A percentile compares a stretch with the other conserved stretches of the same genome.
Conservation (phyloP, 306 rosid genomes). For the Carpinus viminea region DNA sequence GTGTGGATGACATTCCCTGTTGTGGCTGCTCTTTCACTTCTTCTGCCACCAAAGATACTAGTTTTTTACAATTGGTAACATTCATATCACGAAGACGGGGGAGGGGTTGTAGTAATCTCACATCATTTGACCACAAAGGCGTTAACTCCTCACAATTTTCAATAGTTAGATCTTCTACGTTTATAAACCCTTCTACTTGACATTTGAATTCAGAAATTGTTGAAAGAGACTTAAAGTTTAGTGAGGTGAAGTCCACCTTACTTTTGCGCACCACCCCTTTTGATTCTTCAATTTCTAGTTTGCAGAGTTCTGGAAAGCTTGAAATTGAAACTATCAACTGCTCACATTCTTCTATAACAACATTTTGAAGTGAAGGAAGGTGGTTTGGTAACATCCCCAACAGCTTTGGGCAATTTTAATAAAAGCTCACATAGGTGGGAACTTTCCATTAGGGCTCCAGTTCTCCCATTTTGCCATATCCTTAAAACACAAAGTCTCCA, state of each 20-base stretch:
- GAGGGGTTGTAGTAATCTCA: neutral
- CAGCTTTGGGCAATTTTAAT: slow-evolving; percentile 3
- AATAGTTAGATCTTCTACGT: neutral
- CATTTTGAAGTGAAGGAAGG: neutral
- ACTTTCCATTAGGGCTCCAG: neutral
- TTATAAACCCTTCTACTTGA: neutral
- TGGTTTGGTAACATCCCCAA: neutral
- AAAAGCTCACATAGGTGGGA: neutral
- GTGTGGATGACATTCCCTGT: neutral
- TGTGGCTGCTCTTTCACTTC: neutral
- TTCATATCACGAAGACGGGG: neutral
- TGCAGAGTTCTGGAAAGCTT: neutral
- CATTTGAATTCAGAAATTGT: neutral
- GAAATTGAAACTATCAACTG: neutral
- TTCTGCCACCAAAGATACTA: neutral
- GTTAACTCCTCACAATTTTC: neutral
- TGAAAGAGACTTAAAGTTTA: neutral
- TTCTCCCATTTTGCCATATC: slow-evolving; percentile 7
- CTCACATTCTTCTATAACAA: neutral
- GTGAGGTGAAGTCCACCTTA: neutral
- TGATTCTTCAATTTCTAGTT: neutral
- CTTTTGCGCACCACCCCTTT: neutral
- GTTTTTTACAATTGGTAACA: neutral
- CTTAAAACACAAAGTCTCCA: neutral
- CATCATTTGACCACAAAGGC: neutral